Evolutionary conservation across 2,329 filamentous ascomycete genomes (phyloP).

Genomic region (Metarhizium robertsii): DNA sequence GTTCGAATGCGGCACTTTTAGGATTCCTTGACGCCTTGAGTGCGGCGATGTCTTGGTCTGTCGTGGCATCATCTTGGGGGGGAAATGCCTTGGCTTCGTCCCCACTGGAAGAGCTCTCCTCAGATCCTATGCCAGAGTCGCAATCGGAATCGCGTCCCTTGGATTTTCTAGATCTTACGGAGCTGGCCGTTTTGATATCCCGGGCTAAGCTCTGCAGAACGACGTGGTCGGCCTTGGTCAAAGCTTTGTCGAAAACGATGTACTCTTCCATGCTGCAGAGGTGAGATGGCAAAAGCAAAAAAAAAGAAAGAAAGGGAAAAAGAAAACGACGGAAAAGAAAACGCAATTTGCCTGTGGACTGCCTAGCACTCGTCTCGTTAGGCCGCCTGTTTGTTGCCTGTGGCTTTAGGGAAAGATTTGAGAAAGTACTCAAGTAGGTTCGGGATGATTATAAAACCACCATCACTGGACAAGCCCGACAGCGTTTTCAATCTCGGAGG

Average conservation of each 20-base stretch:
- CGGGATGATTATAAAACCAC: too few species aligned
- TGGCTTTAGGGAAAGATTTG: too few species aligned
- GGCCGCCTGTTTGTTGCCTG: too few species aligned
- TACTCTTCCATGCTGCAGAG: slow-evolving; percentile 12
- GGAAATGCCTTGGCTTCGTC: neutral
- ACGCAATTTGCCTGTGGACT: too few species aligned
- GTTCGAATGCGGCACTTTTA: slow-evolving; percentile 30
- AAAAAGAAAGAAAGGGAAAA: too few species aligned
- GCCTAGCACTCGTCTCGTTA: too few species aligned
- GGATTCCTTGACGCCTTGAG: slow-evolving; percentile 35
- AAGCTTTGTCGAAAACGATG: slow-evolving; percentile 27
- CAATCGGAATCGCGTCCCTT: neutral
- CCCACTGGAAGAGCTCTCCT: slow-evolving; percentile 1
- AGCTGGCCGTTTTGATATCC: slow-evolving; percentile 21
- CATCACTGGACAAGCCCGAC: too few species aligned
- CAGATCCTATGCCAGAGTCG: slow-evolving; percentile 8
- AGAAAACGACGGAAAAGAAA: too few species aligned
- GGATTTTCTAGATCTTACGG: neutral
- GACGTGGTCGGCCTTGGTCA: slow-evolving; percentile 31
- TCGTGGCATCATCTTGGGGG: neutral
- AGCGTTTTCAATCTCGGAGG: too few species aligned
- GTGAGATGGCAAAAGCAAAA: too few species aligned
- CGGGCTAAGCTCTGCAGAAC: slow-evolving; percentile 29
- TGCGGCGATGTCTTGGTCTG: slow-evolving; percentile 15
- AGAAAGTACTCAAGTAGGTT: too few species aligned